These are phyloP conservation scores for Rhodotorula toruloides DNA, from an alignment of 768 basidiomycete species.

Conservation along the genomic window DNA sequence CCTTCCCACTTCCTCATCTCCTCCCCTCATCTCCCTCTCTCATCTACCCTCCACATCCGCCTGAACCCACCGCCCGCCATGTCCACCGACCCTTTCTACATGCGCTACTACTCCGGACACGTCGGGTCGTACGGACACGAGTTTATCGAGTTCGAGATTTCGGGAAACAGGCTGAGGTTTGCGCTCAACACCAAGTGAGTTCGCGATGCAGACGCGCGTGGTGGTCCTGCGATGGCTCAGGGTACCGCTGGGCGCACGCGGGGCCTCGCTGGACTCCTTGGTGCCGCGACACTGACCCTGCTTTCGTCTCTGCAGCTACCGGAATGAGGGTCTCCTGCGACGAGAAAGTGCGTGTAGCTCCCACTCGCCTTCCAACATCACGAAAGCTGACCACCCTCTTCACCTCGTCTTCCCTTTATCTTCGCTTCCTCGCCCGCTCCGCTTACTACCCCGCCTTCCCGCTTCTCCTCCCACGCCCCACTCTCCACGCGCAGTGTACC, in stretches of 20 bases:
- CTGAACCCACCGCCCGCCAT: conserved; percentile 6
- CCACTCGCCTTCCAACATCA: neutral
- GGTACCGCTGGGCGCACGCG: too few species aligned
- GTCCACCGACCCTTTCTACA: conserved; percentile 36
- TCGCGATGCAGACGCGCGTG: neutral
- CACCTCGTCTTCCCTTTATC: neutral
- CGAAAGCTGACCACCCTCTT: neutral
- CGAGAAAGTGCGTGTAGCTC: conserved; percentile 78
- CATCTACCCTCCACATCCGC: neutral
- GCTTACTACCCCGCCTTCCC: neutral
- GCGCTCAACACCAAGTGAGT: conserved; percentile 88
- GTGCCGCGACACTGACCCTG: too few species aligned
- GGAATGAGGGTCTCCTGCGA: conserved; percentile 92
- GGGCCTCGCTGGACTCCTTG: too few species aligned
- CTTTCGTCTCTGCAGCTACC: conserved; percentile 53
- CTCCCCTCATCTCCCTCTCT: neutral
- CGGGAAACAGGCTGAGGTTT: conserved; percentile 90
- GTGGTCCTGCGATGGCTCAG: too few species aligned
- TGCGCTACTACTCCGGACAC: conserved; percentile 67
- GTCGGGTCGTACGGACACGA: conserved; percentile 63
- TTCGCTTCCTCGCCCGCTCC: too few species aligned
- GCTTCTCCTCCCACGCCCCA: neutral
- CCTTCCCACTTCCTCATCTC: neutral
- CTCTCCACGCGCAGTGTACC: conserved; percentile 66
- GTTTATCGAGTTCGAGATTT: conserved; percentile 86